These are phyloP conservation scores for Agapanthus africanus DNA, from an alignment of 106 monocot species.

Conservation along the genomic window DNA sequence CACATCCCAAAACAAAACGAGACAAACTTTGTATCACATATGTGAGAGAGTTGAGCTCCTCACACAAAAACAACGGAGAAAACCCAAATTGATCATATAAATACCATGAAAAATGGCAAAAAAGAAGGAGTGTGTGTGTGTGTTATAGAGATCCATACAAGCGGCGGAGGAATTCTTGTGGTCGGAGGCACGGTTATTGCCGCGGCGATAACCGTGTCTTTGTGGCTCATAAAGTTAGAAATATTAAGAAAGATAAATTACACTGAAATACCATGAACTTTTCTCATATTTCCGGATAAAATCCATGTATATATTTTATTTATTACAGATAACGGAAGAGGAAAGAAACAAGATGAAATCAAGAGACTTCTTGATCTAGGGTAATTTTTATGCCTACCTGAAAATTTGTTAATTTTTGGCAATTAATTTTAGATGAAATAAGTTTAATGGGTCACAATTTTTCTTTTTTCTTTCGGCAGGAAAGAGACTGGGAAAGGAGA, in stretches of 20 bases:
- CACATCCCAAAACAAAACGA: too few relatives aligned
- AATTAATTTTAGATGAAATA: too few relatives aligned
- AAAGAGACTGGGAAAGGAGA: conserved; percentile 6
- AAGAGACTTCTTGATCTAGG: neutral
- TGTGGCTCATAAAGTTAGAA: neutral
- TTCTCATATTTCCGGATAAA: too few relatives aligned
- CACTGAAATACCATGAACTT: too few relatives aligned
- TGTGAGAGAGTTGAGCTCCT: too few relatives aligned
- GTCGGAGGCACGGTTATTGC: neutral
- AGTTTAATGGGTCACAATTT: too few relatives aligned
- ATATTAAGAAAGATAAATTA: too few relatives aligned
- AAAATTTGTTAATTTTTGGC: neutral
- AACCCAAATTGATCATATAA: neutral
- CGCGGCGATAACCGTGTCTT: conserved; percentile 2
- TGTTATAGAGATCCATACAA: neutral
- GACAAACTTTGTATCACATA: too few relatives aligned
- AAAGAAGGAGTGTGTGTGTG: neutral
- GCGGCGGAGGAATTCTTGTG: neutral
- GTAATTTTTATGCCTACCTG: neutral
- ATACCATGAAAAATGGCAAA: neutral
- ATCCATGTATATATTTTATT: too few relatives aligned
- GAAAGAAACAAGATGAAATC: neutral
- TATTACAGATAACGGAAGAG: neutral
- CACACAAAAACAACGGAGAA: neutral
- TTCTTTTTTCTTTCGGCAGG: neutral